Evolutionary conservation across 306 rosid genomes (phyloP).

Genomic region (Clitoria ternatea): DNA sequence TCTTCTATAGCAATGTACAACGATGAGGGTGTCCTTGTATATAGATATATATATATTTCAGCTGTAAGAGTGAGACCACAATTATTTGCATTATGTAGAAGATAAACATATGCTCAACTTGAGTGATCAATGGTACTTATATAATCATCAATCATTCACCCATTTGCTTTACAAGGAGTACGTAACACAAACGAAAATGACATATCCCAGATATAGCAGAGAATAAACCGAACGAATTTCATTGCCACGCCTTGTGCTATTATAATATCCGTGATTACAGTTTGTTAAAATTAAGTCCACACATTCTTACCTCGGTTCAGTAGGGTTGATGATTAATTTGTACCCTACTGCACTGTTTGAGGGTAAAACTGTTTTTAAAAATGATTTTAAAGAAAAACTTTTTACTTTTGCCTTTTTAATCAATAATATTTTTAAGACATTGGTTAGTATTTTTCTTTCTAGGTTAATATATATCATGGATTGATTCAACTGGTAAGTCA

Average conservation of each 20-base stretch:
- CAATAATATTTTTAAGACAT: too few relatives aligned
- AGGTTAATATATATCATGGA: too few relatives aligned
- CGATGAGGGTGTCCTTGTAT: not conserved
- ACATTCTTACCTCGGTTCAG: too few relatives aligned
- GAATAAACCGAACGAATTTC: not conserved
- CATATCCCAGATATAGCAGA: not conserved
- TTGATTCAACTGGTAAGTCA: too few relatives aligned
- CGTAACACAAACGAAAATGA: not conserved
- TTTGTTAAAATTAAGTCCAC: too few relatives aligned
- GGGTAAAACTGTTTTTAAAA: too few relatives aligned
- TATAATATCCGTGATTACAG: too few relatives aligned
- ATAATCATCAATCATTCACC: not conserved
- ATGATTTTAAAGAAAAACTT: too few relatives aligned
- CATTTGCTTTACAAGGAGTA: not conserved
- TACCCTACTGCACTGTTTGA: too few relatives aligned
- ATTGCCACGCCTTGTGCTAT: not conserved
- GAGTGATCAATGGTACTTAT: not conserved
- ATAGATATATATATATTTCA: not conserved
- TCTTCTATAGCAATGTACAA: not conserved
- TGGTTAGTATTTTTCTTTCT: too few relatives aligned
- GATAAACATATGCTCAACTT: not conserved
- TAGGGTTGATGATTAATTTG: too few relatives aligned
- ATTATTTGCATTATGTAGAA: not conserved
- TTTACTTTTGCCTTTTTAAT: too few relatives aligned
- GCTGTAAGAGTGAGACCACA: not conserved